Base-by-base conservation (phyloP, 345 rosid genomes). In the Rhizophora mangle region DNA sequence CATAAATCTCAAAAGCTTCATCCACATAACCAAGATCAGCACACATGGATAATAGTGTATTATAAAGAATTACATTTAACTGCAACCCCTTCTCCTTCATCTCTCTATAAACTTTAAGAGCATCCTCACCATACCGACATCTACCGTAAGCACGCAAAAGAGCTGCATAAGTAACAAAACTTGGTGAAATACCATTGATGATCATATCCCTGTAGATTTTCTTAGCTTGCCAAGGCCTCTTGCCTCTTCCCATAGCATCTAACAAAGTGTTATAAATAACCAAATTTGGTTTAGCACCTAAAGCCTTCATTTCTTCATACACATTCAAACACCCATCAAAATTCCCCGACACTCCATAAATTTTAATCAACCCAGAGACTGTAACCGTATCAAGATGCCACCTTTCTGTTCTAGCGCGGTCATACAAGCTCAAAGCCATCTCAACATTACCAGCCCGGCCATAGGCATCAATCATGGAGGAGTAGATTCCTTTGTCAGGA, bases 221-320 rank as follows among this genome's bases (percentile, higher is more conserved):
- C 81, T 90, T 91, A 0, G 85, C 96, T 78, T 87, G 95, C 95
- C 97, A 94, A 4, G 98, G 98, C 85, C 97, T 91, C 88, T 78
- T 89, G 37, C 95, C 97, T 82, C 88, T 86, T 55, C 98, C 97
- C 98, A 94, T 91, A 8, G 88, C 82, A 82, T 89, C 96, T 72
- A 94, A 75, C 83, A 94, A 62, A 69, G 86, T 88, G 79, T 89
- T 94, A 76, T 85, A 91, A 3, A 78, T 69, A 62, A 81, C 79
- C 68, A 87, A 47, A 82, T 91, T 91, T 3, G 96, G 89, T 78
- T 87, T 91, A 68, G 72, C 87, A 60, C 89, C 88, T 43, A 89
- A 71, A 36, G 88, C 89, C 88, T 95, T 95, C 90, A 88, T 86
- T 81, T 95, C 99, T 78, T 91, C 96, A 37, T 85, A 95, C 66